Percentiles rank a stretch among this genome's conserved stretches.
These are phyloP conservation scores for Taphrina sp. DNA, from an alignment of 1,139 yeast species.

Conservation along the genomic window DNA sequence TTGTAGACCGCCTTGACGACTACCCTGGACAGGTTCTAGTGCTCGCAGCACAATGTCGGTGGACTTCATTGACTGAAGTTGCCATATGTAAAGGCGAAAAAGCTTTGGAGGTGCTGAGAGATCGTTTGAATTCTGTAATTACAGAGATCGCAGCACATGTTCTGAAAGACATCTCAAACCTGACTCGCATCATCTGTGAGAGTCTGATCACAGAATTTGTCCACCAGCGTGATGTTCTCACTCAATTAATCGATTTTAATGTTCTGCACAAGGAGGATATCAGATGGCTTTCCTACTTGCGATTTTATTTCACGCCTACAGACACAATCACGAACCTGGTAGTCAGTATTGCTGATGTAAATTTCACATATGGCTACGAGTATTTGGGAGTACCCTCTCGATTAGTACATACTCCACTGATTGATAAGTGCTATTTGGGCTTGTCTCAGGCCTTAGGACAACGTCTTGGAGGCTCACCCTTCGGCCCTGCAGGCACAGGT, in stretches of 20 bases:
- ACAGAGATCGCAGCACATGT: constrained; percentile 43
- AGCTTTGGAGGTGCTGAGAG: constrained; percentile 34
- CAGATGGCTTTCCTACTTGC: constrained; percentile 57
- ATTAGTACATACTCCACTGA: constrained; percentile 73
- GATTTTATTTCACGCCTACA: constrained; percentile 32
- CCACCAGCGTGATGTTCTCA: constrained; percentile 56
- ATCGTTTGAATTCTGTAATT: constrained; percentile 39
- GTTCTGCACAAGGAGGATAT: constrained; percentile 41
- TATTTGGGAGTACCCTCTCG: constrained; percentile 75
- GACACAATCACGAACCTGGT: constrained; percentile 48
- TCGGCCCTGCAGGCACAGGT: constrained; percentile 98
- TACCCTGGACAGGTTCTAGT: constrained; percentile 61
- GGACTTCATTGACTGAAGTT: constrained; percentile 53
- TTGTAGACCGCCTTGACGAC: constrained; percentile 35
- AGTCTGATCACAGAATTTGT: constrained; percentile 63
- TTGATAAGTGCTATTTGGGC: constrained; percentile 62
- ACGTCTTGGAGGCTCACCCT: constrained; percentile 82
- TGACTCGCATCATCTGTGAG: constrained; percentile 56
- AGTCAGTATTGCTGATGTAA: constrained; percentile 56
- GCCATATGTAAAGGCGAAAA: constrained; percentile 38
- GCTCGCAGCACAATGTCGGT: constrained; percentile 59
- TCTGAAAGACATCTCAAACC: constrained; percentile 41
- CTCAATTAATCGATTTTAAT: constrained; percentile 40
- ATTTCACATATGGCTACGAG: constrained; percentile 70
- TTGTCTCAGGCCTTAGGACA: constrained; percentile 75